Evolutionary conservation across 2,329 filamentous ascomycete species (phyloP).

Genomic region (Colletotrichum sp.): DNA sequence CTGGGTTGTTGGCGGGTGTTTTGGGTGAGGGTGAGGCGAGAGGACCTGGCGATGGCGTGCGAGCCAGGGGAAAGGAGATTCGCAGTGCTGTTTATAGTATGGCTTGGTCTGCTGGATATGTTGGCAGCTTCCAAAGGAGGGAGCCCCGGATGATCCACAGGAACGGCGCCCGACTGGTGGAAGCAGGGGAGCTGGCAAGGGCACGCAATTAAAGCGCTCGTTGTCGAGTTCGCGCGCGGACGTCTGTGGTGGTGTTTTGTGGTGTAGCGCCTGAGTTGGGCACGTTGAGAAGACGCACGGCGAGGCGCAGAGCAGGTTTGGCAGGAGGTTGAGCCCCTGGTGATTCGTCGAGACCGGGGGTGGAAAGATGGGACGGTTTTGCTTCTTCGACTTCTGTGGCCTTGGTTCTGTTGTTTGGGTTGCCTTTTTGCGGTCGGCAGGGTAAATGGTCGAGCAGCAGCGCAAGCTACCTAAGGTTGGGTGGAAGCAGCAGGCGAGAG

Average conservation of each 20-base stretch:
- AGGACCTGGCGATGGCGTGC: slow-evolving; percentile 22
- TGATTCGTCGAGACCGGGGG: background rate
- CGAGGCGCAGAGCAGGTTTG: background rate
- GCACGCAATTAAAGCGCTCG: slow-evolving; percentile 1
- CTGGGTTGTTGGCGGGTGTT: background rate
- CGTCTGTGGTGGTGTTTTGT: background rate
- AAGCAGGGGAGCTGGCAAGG: background rate
- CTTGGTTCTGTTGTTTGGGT: background rate
- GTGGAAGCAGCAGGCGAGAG: background rate
- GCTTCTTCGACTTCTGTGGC: background rate
- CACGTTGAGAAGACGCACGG: background rate
- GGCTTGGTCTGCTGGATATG: background rate
- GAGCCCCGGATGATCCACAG: slow-evolving; percentile 17
- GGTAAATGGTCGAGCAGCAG: background rate
- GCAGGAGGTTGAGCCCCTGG: slow-evolving; percentile 14
- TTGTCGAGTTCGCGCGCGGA: slow-evolving; percentile 2
- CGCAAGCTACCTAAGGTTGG: background rate
- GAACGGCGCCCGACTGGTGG: slow-evolving; percentile 15
- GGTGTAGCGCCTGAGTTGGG: background rate
- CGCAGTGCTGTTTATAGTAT: background rate
- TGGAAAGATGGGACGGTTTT: background rate
- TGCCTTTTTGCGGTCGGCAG: background rate
- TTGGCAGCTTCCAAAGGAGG: slow-evolving; percentile 2
- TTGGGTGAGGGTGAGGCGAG: slow-evolving; percentile 18
- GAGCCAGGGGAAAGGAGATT: slow-evolving; percentile 18